Conservation (phyloP, 2,329 filamentous ascomycete species). For the Mollisia scopiformis region DNA sequence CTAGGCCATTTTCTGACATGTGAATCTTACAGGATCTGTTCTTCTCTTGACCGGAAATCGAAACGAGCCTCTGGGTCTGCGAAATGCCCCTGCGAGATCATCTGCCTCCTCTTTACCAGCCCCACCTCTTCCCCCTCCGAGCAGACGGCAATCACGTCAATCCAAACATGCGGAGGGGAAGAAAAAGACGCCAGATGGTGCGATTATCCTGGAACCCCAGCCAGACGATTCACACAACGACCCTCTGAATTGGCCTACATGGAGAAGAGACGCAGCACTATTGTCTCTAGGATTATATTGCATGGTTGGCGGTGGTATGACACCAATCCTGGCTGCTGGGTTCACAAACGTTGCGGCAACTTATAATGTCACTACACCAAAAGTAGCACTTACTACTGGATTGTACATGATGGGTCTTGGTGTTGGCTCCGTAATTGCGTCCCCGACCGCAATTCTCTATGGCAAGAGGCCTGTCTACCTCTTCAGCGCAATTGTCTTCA, state of each 20-base stretch:
- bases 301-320: slow-evolving; percentile 92
- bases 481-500: slow-evolving; percentile 74
- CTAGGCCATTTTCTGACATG: not conserved
- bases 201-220: slow-evolving; percentile 87
- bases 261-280: slow-evolving; percentile 79
- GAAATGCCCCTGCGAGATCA: slow-evolving; percentile 58
- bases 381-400: slow-evolving; percentile 85
- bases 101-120: slow-evolving; percentile 54
- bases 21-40: slow-evolving; percentile 52
- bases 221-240: slow-evolving; percentile 91
- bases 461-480: slow-evolving; percentile 94
- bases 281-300: slow-evolving; percentile 88
- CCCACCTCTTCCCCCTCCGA: slow-evolving; percentile 11
- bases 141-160: slow-evolving; percentile 19
- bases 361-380: slow-evolving; percentile 67
- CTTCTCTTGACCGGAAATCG: slow-evolving; percentile 56
- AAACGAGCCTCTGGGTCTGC: slow-evolving; percentile 62
- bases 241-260: slow-evolving; percentile 86
- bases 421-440: slow-evolving; percentile 80
- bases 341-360: slow-evolving; percentile 78
- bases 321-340: slow-evolving; percentile 84
- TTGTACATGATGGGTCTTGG: slow-evolving; percentile 94
- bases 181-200: slow-evolving; percentile 81
- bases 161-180: slow-evolving; percentile 43
- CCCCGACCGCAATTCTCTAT: slow-evolving; percentile 86